Conservation (phyloP, 2,329 filamentous ascomycete genomes). For the Sarocladium strictum region DNA sequence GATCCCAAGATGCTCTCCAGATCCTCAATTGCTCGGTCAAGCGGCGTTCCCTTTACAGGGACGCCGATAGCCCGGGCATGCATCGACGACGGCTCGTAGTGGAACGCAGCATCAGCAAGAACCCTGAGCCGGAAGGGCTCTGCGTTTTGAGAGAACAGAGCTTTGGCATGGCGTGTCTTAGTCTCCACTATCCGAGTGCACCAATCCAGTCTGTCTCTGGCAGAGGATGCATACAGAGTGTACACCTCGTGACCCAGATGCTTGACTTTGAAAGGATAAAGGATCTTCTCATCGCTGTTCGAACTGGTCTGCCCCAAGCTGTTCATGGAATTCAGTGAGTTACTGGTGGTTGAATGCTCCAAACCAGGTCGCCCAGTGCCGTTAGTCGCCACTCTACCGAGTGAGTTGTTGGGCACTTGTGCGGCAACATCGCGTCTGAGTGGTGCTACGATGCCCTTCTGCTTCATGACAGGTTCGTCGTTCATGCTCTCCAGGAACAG, state of each 20-base stretch:
- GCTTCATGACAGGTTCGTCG: conserved; percentile 83
- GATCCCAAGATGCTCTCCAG: conserved; percentile 73
- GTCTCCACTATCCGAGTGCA: conserved; percentile 90
- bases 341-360: conserved; percentile 61
- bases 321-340: conserved; percentile 51
- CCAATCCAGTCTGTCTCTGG: conserved; percentile 77
- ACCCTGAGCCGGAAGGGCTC: conserved; percentile 92
- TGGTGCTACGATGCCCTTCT: conserved; percentile 65
- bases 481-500: conserved; percentile 87
- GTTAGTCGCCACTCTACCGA: conserved; percentile 50
- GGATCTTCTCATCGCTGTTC: conserved; percentile 70
- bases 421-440: conserved; percentile 55
- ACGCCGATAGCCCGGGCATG: conserved; percentile 59
- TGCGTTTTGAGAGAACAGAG: conserved; percentile 84
- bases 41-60: conserved; percentile 80
- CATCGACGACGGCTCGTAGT: conserved; percentile 60
- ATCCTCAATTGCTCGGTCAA: conserved; percentile 85
- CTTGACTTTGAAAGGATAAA: conserved; percentile 94
- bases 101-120: conserved; percentile 87
- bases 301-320: conserved; percentile 35
- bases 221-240: conserved; percentile 76
- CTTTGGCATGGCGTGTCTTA: conserved; percentile 87
- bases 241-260: conserved; percentile 93
- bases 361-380: conserved; percentile 51
- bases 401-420: conserved; percentile 48